Evolutionary conservation across 768 basidiomycete species (phyloP).

Genomic region (Lactarius trivialis): DNA sequence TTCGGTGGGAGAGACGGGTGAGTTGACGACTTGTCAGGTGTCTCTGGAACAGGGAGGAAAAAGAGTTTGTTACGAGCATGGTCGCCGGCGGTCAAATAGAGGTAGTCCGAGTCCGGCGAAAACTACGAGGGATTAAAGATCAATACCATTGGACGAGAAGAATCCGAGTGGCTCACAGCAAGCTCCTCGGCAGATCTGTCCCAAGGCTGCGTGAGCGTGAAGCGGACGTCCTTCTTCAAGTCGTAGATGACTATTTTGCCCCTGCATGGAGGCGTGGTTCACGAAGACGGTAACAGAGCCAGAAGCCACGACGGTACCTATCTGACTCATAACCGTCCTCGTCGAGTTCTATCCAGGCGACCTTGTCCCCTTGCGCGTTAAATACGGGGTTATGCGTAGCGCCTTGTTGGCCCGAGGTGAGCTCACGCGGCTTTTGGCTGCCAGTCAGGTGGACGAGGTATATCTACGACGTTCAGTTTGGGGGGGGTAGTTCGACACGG

Average conservation of each 20-base stretch:
- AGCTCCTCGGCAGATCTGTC: conserved; percentile 68
- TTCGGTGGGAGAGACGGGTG: conserved; percentile 40
- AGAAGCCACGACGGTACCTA: conserved; percentile 36
- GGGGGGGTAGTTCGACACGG: not conserved
- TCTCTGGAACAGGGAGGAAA: conserved; percentile 57
- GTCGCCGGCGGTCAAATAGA: conserved; percentile 76
- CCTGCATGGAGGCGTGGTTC: conserved; percentile 31
- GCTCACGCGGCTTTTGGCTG: conserved; percentile 44
- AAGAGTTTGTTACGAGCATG: conserved; percentile 72
- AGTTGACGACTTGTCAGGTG: conserved; percentile 48
- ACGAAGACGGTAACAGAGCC: not conserved
- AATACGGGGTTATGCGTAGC: conserved; percentile 73
- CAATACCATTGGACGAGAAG: not conserved
- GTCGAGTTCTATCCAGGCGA: conserved; percentile 84
- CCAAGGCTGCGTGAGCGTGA: conserved; percentile 76
- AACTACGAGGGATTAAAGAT: conserved; percentile 42
- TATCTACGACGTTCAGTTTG: conserved; percentile 38
- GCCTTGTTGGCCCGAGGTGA: conserved; percentile 82
- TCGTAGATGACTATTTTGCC: conserved; percentile 78
- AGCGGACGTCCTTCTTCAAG: conserved; percentile 55
- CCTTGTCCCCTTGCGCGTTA: conserved; percentile 57
- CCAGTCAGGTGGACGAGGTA: conserved; percentile 61
- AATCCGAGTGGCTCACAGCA: conserved; percentile 37
- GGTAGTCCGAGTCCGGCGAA: conserved; percentile 56
- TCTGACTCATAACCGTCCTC: conserved; percentile 89